Evolutionary conservation across 768 basidiomycete species (phyloP).

Genomic region (Clavulina sp.): DNA sequence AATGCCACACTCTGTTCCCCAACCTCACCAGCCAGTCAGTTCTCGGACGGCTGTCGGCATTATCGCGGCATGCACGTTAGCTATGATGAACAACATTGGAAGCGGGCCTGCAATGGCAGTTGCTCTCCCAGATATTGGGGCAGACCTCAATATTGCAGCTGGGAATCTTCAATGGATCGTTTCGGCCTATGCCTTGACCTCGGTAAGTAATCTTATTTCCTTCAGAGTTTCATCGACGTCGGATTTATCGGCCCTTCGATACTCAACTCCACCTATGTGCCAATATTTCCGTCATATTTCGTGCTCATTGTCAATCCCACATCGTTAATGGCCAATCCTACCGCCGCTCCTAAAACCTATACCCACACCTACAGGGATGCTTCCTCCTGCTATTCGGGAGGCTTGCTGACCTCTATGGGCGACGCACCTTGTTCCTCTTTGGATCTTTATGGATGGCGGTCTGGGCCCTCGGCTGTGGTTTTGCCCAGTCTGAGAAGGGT

Average conservation of each 20-base stretch:
- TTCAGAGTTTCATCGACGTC: background rate
- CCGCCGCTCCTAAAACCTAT: no score
- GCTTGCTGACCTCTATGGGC: slow-evolving; percentile 65
- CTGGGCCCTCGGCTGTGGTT: slow-evolving; percentile 48
- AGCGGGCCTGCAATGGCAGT: background rate
- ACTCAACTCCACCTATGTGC: no score
- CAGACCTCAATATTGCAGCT: slow-evolving; percentile 17
- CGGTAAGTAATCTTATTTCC: slow-evolving; percentile 2
- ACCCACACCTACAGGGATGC: slow-evolving; percentile 56
- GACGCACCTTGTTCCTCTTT: slow-evolving; percentile 44
- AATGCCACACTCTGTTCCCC: no score
- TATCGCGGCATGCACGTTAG: no score
- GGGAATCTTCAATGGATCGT: slow-evolving; percentile 20
- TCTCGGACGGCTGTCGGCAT: no score
- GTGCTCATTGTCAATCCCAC: no score
- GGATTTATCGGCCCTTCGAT: background rate
- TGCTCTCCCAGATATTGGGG: slow-evolving; percentile 17
- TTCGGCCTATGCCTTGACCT: slow-evolving; percentile 18
- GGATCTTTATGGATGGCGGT: slow-evolving; percentile 38
- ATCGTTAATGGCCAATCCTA: no score
- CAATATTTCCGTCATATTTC: no score
- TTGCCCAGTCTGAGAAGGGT: slow-evolving; percentile 37
- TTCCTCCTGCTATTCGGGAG: slow-evolving; percentile 59
- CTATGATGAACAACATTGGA: no score
- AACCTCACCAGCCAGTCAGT: no score